Base-by-base conservation (phyloP, 192 early-diverging fungal species). In the Coemansia sp. region DNA sequence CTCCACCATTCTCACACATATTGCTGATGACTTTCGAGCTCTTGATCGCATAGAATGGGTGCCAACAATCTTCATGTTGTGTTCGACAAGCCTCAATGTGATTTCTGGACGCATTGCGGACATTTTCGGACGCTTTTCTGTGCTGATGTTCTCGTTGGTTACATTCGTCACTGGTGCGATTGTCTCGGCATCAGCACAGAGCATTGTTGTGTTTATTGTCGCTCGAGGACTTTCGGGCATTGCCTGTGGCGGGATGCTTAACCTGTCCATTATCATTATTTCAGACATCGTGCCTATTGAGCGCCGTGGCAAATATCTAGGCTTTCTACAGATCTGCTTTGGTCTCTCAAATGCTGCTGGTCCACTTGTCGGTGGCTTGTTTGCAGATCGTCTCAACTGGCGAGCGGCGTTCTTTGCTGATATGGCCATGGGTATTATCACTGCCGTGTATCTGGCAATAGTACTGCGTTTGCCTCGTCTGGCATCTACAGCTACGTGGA, bases 91-190 rank as follows among this genome's bases (percentile, higher is more conserved):
- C 24, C 79, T 90, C 56, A 83, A 88, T 44, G 87, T 90, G n/a
- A 60, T 90, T 1, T 94, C 93, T 67, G 95, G 94, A 5, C 92
- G 90, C 60, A 65, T 95, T 28, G 83, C 91, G n/a, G 93, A 95
- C 62, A 89, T 94, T 54, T 89, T 90, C 77, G 84, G 83, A 9
- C 75, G 81, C 1, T 54, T 63, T 10, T 49, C 64, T 16, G 74
- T 76, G 53, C 60, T 84, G 16, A 30, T 82, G 34, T 71, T 76
- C 19, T 74, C 82, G 25, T 65, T 79, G 27, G 22, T 53, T 10
- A 58, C 71, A 22, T 85, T 84, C 66, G 30, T 84, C 28, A 54
- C 64, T 24, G 84, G 76, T 22, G 78, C 79, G 5, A 67, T 68
- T 21, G 47, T 82, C 8, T 75, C 71, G 18, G 80, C 69, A 9